These are phyloP conservation scores for Allantophomopsis cytisporea DNA, from an alignment of 2,329 filamentous ascomycete species.

Conservation along the genomic window DNA sequence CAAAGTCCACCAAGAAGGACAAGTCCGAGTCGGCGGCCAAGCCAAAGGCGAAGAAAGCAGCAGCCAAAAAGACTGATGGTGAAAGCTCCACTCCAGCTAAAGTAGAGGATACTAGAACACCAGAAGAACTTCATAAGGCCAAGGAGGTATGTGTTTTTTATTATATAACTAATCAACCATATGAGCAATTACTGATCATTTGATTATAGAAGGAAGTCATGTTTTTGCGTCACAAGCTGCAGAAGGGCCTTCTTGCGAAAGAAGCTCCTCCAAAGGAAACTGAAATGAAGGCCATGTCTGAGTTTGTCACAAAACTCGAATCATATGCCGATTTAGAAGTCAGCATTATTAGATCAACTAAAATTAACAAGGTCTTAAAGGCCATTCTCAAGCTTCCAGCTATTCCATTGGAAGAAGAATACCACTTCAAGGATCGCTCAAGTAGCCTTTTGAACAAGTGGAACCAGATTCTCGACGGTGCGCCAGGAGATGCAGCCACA, in stretches of 20 bases:
- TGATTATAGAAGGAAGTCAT: slow-evolving; percentile 57
- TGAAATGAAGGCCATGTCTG: slow-evolving; percentile 68
- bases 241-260: slow-evolving; percentile 81
- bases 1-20: slow-evolving; percentile 18
- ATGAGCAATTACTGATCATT: background rate
- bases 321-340: slow-evolving; percentile 70
- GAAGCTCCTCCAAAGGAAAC: slow-evolving; percentile 78
- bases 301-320: slow-evolving; percentile 72
- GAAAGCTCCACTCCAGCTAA: slow-evolving; percentile 28
- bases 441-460: slow-evolving; percentile 72
- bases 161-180: too few species aligned
- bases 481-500: slow-evolving; percentile 23
- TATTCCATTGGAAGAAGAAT: slow-evolving; percentile 83
- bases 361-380: slow-evolving; percentile 98
- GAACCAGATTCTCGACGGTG: slow-evolving; percentile 66
- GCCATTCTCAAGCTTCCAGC: slow-evolving; percentile 71
- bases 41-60: slow-evolving; percentile 40
- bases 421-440: slow-evolving; percentile 76
- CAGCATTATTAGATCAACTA: slow-evolving; percentile 77
- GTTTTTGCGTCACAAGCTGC: slow-evolving; percentile 85
- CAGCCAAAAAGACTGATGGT: slow-evolving; percentile 28
- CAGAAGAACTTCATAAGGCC: too few species aligned
- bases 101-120: slow-evolving; percentile 31
- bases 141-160: too few species aligned
- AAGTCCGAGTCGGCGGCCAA: slow-evolving; percentile 15